These are phyloP conservation scores for Penicillium lagena DNA, from an alignment of 495 filamentous ascomycete genomes.

Conservation along the genomic window DNA sequence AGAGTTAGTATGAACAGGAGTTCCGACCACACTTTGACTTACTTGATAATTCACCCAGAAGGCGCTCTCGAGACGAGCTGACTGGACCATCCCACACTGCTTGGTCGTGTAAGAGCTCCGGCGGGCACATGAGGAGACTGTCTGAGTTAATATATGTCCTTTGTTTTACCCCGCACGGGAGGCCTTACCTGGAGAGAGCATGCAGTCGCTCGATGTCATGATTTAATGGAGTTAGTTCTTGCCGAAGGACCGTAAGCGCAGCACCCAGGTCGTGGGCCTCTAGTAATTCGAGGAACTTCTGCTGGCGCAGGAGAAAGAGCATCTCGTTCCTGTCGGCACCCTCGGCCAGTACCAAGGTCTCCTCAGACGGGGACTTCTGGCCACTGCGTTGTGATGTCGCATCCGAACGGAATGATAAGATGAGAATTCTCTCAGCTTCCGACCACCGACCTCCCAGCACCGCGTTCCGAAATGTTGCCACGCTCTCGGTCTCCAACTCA, in stretches of 20 bases:
- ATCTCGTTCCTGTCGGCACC: constrained; percentile 54
- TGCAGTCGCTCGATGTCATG: constrained; percentile 71
- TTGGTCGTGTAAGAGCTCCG: constrained; percentile 72
- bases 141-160: constrained; percentile 2
- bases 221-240: constrained; percentile 83
- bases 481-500: constrained; percentile 77
- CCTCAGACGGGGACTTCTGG: constrained; percentile 20
- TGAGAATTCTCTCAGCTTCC: constrained; percentile 76
- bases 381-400: constrained; percentile 3
- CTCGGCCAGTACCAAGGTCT: constrained; percentile 45
- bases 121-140: constrained; percentile 83
- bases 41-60: constrained; percentile 84
- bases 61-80: constrained; percentile 63
- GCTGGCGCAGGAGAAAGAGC: constrained; percentile 77
- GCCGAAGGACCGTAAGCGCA: constrained; percentile 74
- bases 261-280: constrained; percentile 65
- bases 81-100: constrained; percentile 85
- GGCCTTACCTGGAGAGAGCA: constrained; percentile 68
- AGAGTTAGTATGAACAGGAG: constrained; percentile 2
- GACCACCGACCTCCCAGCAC: constrained; percentile 78
- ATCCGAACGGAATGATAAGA: constrained; percentile 40
- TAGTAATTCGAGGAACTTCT: constrained; percentile 91
- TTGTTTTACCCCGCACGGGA: background rate
- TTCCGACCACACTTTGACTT: constrained; percentile 17
- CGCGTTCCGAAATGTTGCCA: constrained; percentile 76